Conservation (phyloP, 345 rosid species). For the Euphorbia pulcherrima region DNA sequence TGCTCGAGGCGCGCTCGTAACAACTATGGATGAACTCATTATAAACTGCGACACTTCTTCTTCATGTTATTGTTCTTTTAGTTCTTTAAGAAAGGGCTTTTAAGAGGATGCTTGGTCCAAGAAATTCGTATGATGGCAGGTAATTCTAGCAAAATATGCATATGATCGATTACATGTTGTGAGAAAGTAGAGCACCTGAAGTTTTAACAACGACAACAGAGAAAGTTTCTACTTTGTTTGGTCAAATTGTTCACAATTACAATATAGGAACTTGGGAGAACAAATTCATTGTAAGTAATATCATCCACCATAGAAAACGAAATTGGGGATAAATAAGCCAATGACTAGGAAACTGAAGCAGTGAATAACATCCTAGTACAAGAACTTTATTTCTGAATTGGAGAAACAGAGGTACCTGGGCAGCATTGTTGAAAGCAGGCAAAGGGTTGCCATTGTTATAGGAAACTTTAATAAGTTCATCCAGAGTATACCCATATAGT, state of each 20-base stretch:
- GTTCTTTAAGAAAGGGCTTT: background rate
- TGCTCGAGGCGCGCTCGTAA: too few relatives aligned
- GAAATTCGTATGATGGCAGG: background rate
- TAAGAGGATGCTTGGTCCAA: background rate
- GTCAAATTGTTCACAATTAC: background rate
- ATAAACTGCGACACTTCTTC: background rate
- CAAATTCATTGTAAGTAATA: background rate
- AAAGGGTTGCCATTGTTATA: conserved; percentile 85
- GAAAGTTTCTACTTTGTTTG: background rate
- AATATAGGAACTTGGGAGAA: background rate
- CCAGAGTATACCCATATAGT: conserved; percentile 75
- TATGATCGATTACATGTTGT: background rate
- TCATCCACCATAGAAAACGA: background rate
- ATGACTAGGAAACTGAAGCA: background rate
- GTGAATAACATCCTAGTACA: background rate
- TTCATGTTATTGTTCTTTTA: background rate
- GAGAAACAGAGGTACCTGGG: conserved; percentile 43
- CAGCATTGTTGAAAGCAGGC: conserved; percentile 80
- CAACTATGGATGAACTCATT: too few relatives aligned
- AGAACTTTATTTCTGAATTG: background rate
- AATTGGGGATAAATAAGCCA: background rate
- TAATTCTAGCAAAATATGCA: background rate
- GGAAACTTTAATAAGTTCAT: conserved; percentile 74
- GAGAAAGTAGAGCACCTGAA: background rate
- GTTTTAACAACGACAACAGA: background rate